Evolutionary conservation across 257 asterid species (phyloP).

Genomic region (Osmanthus fragrans): DNA sequence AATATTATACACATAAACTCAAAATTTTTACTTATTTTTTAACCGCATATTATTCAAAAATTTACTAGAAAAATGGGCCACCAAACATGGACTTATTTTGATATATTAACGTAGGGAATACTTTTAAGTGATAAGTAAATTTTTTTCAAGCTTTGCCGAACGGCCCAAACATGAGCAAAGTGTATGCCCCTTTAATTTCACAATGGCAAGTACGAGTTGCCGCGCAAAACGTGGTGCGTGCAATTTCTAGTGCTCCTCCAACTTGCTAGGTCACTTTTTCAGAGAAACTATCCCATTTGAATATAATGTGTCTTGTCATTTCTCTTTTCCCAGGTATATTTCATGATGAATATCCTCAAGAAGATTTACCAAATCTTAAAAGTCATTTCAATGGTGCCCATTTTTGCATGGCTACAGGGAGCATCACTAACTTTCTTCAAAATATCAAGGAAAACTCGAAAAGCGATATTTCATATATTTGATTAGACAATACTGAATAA

Average conservation of each 20-base stretch:
- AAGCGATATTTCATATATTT: too few species aligned
- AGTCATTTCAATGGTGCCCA: not conserved
- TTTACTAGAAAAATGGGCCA: too few species aligned
- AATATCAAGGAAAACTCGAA: too few species aligned
- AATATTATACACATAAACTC: too few species aligned
- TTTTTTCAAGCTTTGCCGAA: not conserved
- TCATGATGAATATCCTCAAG: not conserved
- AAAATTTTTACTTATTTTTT: too few species aligned
- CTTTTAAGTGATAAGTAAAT: too few species aligned
- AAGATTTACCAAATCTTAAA: not conserved
- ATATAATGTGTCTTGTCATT: not conserved
- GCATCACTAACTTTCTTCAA: not conserved
- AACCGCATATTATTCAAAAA: too few species aligned
- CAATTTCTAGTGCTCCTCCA: constrained; percentile 1
- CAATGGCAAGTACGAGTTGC: not conserved
- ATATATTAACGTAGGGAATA: too few species aligned
- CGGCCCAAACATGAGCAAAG: not conserved
- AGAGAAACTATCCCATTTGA: not conserved
- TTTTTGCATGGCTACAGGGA: not conserved
- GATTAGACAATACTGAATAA: too few species aligned
- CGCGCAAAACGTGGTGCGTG: not conserved
- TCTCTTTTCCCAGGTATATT: not conserved
- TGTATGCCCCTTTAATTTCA: not conserved
- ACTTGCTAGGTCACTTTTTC: not conserved
- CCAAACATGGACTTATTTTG: not conserved